Base-by-base conservation (phyloP, 768 basidiomycete species). In the Rhodosporidiobolus sp. region DNA sequence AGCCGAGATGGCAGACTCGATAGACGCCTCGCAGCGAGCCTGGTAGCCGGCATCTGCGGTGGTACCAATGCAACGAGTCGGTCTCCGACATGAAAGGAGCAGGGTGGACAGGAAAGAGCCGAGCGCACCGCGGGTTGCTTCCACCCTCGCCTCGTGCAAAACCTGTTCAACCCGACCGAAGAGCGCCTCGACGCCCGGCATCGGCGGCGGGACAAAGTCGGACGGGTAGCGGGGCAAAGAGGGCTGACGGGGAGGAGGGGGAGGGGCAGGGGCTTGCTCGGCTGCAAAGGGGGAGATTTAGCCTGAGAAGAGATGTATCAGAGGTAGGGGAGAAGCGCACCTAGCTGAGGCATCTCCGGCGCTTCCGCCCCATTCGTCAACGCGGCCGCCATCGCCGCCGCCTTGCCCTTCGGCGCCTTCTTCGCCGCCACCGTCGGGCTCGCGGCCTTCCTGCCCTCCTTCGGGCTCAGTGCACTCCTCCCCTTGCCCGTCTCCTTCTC, bases 101-200 rank as follows among this genome's bases (percentile, higher is more conserved):
- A 8, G 57, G 7, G 4, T 3, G 17, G 11, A 16, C 0, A 28
- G 1, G 6, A 4, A 48, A 1, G 8, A 22, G 34, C 28, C 1
- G 10, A 4, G 30, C 28, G 10, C 32, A 61, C 60, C 60, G 6
- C 22, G 10, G 3, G 24, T 38, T 6, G 61, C 61, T 11, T 50
- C 48, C 6, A 26, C 11, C 4, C 24, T 35, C 3, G 61, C 48
- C 0, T 34, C 20, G 17, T 22, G 43, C 4, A 61, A 30, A 5
- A 61, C 32, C 5, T 24, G 7, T 1, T 14, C 3, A 9, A 46
- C 28, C 5, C 30, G 28, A 19, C 48, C 60, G 46, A 24, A 61
- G 9, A 61, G 32, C 48, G 22, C 45, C 8, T 20, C 22, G 32
- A 61, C 17, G 22, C 22, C 22, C 30, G 60, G 60, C 60, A 61